Evolutionary conservation across 257 asterid species (phyloP).

Genomic region (Ballota nigra): DNA sequence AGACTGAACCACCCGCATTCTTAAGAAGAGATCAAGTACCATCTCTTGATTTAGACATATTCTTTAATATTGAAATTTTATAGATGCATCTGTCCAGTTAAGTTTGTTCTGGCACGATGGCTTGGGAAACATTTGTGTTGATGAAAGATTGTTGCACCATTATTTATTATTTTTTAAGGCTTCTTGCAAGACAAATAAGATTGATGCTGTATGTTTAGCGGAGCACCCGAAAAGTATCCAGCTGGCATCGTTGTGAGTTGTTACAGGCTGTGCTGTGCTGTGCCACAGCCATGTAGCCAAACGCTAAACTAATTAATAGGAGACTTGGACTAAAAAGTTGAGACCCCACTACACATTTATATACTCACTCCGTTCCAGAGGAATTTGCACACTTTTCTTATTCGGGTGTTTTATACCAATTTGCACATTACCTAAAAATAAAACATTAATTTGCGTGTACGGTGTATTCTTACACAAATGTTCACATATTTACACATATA

Average conservation of each 20-base stretch:
- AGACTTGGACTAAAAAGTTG: no score
- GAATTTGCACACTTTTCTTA: no score
- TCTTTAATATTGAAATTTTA: no score
- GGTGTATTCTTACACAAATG: no score
- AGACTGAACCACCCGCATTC: not conserved
- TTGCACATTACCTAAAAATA: no score
- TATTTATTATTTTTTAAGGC: not conserved
- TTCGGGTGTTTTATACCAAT: no score
- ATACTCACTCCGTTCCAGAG: no score
- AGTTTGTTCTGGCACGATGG: not conserved
- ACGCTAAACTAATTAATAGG: no score
- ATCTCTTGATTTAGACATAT: not conserved
- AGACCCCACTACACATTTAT: no score
- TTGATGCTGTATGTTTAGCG: not conserved
- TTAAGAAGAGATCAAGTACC: not conserved
- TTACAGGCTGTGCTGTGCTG: slow-evolving; percentile 27
- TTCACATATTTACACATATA: no score
- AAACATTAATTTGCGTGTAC: no score
- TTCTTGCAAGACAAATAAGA: not conserved
- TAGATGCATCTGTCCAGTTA: not conserved
- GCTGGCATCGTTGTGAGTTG: slow-evolving; percentile 24
- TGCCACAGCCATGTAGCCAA: not conserved
- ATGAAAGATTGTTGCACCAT: not conserved
- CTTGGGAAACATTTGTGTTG: not conserved
- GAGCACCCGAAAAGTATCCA: slow-evolving; percentile 18